Evolutionary conservation across 768 basidiomycete species (phyloP), one percentile per base, ranked within the genome.

Genomic region (Trametes coccinea): DNA sequence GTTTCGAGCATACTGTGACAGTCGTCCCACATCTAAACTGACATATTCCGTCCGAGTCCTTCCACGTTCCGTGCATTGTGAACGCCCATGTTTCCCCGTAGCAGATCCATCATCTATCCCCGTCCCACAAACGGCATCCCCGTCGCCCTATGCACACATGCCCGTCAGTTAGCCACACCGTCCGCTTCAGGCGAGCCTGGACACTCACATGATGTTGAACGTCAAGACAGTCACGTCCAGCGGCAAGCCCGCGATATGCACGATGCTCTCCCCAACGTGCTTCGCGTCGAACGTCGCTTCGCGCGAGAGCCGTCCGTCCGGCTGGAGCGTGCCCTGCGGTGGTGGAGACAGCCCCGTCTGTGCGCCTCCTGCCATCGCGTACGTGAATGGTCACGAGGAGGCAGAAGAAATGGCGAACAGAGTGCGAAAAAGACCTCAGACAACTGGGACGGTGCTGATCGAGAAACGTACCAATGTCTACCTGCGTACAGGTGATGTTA

Each of bases 401-500:
- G 22, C 22, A 22, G 22, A 22, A 22, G 22, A 22, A 22, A 22
- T 22, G 22, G 22, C 22, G 22, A 22, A 22, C 22, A 22, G 22
- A 22, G 22, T 22, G 22, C 22, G 22, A 22, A 22, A 22, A 22
- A 22, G 22, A 22, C 22, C 22, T 22, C 22, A 22, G 22, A 22
- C 22, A 22, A 22, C 22, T 22, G 22, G 22, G 22, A 22, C 22
- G 22, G 22, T 22, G 22, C 22, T 0, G 22, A 22, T 22, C 22
- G 22, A 22, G 22, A 22, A 22, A 22, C 22, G 22, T 22, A 86
- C 91, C 92, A 49, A 94, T 90, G 71, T 94, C 92, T 50, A 94
- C 82, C 69, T 94, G 91, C 2, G 88, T 89, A 68, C 84, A 85
- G 3, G 90, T 84, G 56, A 95, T 93, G 68, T 84, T 79, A 72